These are phyloP conservation scores for Pseudogymnoascus sp. DNA, from an alignment of 2,329 filamentous ascomycete genomes.

Conservation along the genomic window DNA sequence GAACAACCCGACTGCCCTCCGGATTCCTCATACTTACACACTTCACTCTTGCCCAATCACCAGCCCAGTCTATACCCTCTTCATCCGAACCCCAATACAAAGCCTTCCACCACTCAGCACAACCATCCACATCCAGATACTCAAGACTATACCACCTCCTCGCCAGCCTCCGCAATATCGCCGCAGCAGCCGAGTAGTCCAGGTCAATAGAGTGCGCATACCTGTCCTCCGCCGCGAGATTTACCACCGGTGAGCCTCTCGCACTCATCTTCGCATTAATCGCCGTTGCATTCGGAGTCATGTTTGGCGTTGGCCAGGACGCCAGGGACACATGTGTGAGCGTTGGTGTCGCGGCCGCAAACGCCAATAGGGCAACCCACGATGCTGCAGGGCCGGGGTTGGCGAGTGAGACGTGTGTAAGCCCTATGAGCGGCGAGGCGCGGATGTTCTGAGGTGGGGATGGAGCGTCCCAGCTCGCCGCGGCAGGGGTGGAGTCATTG, in stretches of 20 bases:
- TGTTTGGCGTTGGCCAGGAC: conserved; percentile 51
- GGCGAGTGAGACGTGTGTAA: conserved; percentile 54
- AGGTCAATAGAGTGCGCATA: conserved; percentile 51
- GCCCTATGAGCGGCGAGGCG: conserved; percentile 36
- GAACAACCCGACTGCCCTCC: not conserved
- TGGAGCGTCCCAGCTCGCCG: conserved; percentile 21
- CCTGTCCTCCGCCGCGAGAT: conserved; percentile 46
- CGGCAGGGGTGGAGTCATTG: not conserved
- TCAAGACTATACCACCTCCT: conserved; percentile 48
- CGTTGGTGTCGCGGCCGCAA: conserved; percentile 44
- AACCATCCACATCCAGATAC: conserved; percentile 54
- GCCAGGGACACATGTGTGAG: conserved; percentile 54
- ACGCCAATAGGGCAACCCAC: conserved; percentile 49
- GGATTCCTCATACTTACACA: not conserved
- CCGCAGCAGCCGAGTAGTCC: conserved; percentile 51
- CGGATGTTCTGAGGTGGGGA: conserved; percentile 16
- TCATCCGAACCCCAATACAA: conserved; percentile 9
- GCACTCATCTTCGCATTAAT: conserved; percentile 35
- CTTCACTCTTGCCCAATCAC: not conserved
- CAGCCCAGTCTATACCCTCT: not conserved
- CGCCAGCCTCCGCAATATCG: conserved; percentile 47
- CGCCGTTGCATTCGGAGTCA: conserved; percentile 46
- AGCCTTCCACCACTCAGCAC: conserved; percentile 40
- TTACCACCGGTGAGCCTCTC: conserved; percentile 34
- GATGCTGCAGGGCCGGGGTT: conserved; percentile 33